Evolutionary conservation across 306 rosid species (phyloP).

Genomic region (Malus asiatica): DNA sequence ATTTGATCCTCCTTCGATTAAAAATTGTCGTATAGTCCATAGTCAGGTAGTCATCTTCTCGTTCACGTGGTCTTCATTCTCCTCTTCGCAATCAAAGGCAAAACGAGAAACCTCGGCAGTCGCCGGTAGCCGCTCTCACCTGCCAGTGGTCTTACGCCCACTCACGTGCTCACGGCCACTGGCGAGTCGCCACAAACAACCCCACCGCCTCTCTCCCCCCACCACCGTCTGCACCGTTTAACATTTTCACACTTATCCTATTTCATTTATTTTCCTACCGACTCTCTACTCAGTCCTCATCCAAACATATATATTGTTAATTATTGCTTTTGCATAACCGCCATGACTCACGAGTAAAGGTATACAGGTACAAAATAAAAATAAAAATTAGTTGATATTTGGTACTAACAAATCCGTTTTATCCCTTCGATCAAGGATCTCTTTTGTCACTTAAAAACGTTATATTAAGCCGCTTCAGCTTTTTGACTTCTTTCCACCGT

Average conservation of each 20-base stretch:
- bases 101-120: too few species aligned
- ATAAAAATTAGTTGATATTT: too few species aligned
- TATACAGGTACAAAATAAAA: too few species aligned
- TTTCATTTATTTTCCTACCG: background rate
- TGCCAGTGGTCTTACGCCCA: background rate
- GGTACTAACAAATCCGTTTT: background rate
- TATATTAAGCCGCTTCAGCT: background rate
- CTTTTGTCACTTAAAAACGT: background rate
- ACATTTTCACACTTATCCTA: background rate
- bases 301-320: too few species aligned
- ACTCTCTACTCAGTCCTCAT: background rate
- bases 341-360: too few species aligned
- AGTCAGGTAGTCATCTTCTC: too few species aligned
- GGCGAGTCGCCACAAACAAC: background rate
- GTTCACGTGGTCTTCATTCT: too few species aligned
- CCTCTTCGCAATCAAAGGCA: too few species aligned
- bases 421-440: slow-evolving; percentile 24
- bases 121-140: background rate
- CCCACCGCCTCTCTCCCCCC: too few species aligned
- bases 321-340: background rate
- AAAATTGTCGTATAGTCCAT: too few species aligned
- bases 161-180: background rate
- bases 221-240: background rate
- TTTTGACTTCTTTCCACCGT: too few species aligned
- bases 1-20: accelerated